Evolutionary conservation across 2,329 filamentous ascomycete genomes (phyloP).

Genomic region (Fusarium beomiforme): DNA sequence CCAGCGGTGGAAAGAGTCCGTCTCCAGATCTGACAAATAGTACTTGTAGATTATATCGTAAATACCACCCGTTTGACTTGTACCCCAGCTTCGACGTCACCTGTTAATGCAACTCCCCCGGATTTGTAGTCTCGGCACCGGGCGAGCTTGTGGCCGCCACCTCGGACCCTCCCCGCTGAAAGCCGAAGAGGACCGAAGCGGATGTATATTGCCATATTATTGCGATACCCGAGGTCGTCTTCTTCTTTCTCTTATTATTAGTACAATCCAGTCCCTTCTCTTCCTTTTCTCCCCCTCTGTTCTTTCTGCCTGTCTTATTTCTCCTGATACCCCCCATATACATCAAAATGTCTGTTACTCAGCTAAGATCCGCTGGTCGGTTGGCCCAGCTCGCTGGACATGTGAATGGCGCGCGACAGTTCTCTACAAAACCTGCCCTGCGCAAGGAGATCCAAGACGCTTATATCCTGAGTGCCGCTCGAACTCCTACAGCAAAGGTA

Average conservation of each 20-base stretch:
- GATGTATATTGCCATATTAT: neutral
- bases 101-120: slow-evolving; percentile 11
- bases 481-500: slow-evolving; percentile 92
- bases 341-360: slow-evolving; percentile 37
- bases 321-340: slow-evolving; percentile 13
- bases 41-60: neutral
- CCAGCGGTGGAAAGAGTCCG: neutral
- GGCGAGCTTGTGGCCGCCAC: slow-evolving; percentile 35
- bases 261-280: slow-evolving; percentile 5
- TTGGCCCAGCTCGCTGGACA: slow-evolving; percentile 52
- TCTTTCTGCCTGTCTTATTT: slow-evolving; percentile 10
- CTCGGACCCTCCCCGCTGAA: slow-evolving; percentile 45
- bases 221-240: slow-evolving; percentile 38
- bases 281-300: neutral
- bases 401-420: slow-evolving; percentile 55
- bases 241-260: neutral
- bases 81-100: slow-evolving; percentile 28
- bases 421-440: slow-evolving; percentile 57
- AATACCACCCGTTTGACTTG: neutral
- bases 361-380: slow-evolving; percentile 49
- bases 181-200: slow-evolving; percentile 52
- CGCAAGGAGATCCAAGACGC: slow-evolving; percentile 83
- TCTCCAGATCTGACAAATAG: neutral
- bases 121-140: slow-evolving; percentile 39
- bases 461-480: slow-evolving; percentile 90